A percentile compares a stretch with the other conserved stretches of the same genome.
Conservation (phyloP, 495 filamentous ascomycete genomes). For the Chaetomium cochliodes region DNA sequence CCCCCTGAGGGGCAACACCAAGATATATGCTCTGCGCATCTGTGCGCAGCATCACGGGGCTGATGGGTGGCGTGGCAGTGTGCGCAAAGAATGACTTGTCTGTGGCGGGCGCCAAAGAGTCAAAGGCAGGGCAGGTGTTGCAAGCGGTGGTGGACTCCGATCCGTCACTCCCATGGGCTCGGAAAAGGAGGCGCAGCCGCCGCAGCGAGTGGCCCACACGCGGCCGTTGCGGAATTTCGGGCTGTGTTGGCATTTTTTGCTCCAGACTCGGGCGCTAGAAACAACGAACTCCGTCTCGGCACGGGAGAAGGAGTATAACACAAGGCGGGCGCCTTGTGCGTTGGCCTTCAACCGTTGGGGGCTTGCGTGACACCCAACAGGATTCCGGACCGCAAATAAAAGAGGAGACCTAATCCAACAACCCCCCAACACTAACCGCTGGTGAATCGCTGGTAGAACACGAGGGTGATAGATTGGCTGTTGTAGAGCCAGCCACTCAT, state of each 20-base stretch:
- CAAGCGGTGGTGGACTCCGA: not conserved
- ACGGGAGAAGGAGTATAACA: not conserved
- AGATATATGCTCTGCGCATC: not conserved
- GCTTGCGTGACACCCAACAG: not conserved
- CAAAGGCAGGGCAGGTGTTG: not conserved
- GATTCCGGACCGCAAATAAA: not conserved
- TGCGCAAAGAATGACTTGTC: not conserved
- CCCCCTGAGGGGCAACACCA: not conserved
- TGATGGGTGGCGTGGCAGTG: slow-evolving; percentile 5
- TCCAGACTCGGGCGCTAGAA: not conserved
- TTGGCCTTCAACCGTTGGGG: not conserved
- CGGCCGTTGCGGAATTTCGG: not conserved
- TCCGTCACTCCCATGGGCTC: slow-evolving; percentile 1
- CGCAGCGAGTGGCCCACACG: not conserved
- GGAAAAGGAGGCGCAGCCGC: slow-evolving; percentile 1
- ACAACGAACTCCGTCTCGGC: not conserved
- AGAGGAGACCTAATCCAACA: not conserved
- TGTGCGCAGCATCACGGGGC: slow-evolving; percentile 1
- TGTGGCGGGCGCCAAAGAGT: not conserved
- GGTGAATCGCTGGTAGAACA: not conserved
- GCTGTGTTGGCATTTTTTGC: slow-evolving; percentile 6
- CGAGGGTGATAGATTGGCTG: not conserved
- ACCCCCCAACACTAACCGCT: not conserved
- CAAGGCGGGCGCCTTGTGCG: not conserved
- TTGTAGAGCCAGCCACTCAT: no score